Percentiles rank a stretch among this genome's conserved stretches.
phyloP scores from a whole-genome alignment of 192 early-diverging fungal species.

The Helicostylum pulchrum region DNA sequence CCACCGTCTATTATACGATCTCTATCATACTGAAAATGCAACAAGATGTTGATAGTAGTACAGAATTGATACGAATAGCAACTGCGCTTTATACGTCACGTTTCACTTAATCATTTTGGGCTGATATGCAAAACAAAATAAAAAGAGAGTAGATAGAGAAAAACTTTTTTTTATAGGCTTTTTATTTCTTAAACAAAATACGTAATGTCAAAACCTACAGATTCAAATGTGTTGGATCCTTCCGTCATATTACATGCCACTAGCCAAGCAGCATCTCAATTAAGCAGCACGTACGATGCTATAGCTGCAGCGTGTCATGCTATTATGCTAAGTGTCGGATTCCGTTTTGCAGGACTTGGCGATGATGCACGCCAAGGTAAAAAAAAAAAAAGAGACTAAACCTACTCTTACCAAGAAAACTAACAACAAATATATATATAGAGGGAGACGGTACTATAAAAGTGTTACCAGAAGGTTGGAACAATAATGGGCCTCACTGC shows the following conservation, averaged over 20 bases:
- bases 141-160: no score
- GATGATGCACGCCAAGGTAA: conserved; percentile 49
- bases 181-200: neutral
- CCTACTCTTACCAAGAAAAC: neutral
- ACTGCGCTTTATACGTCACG: no score
- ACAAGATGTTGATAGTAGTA: no score
- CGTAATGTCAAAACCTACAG: neutral
- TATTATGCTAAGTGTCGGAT: conserved; percentile 61
- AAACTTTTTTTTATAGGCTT: conserved; percentile 2
- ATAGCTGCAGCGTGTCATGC: conserved; percentile 53
- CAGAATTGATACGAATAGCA: no score
- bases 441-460: conserved; percentile 28
- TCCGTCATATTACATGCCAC: conserved; percentile 26
- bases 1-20: no score
- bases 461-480: conserved; percentile 55
- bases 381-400: neutral
- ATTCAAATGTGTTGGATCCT: conserved; percentile 30
- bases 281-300: conserved; percentile 44
- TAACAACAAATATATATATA: neutral
- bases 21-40: no score
- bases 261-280: conserved; percentile 10
- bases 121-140: no score
- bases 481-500: conserved; percentile 48
- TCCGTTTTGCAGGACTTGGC: conserved; percentile 57
- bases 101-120: no score